A percentile compares a stretch with the other conserved stretches of the same genome.
These are phyloP conservation scores for Starmerella khaoyaiensis DNA, from an alignment of 805 yeast genomes.

Conservation along the genomic window DNA sequence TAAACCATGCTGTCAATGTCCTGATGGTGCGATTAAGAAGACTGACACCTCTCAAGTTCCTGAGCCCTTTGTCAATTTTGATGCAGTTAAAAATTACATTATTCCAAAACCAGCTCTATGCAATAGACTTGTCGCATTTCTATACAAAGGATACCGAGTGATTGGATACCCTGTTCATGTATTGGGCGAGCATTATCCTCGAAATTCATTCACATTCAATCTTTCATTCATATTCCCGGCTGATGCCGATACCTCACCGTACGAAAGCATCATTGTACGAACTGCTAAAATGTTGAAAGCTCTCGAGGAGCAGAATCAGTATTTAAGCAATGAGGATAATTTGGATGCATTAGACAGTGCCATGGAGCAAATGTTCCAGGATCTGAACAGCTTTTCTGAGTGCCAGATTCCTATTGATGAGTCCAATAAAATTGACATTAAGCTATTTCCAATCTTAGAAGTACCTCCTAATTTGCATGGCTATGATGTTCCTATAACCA, in stretches of 20 bases:
- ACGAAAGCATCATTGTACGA: conserved; percentile 71
- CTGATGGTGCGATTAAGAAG: conserved; percentile 44
- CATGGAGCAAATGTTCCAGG: conserved; percentile 84
- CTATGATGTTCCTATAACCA: conserved; percentile 84
- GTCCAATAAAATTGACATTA: conserved; percentile 81
- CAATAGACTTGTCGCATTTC: conserved; percentile 62
- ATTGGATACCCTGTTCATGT: conserved; percentile 85
- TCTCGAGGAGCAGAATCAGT: conserved; percentile 74
- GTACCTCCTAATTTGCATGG: conserved; percentile 67
- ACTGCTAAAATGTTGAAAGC: conserved; percentile 82
- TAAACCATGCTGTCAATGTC: conserved; percentile 80
- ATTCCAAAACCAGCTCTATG: conserved; percentile 91
- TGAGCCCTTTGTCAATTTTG: conserved; percentile 53
- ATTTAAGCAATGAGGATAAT: conserved; percentile 43
- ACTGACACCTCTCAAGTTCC: conserved; percentile 20
- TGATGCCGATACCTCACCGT: conserved; percentile 68
- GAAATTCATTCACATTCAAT: conserved; percentile 88
- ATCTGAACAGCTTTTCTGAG: conserved; percentile 86
- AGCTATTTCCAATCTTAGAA: conserved; percentile 76
- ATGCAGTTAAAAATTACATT: conserved; percentile 73
- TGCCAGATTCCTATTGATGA: conserved; percentile 88
- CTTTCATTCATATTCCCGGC: conserved; percentile 84
- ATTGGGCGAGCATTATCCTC: conserved; percentile 57
- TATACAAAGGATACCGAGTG: conserved; percentile 55
- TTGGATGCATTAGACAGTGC: conserved; percentile 53